Percentiles rank a stretch among this genome's conserved stretches.
Evolutionary conservation across 2,329 filamentous ascomycete species (phyloP).

Genomic region (Massarina eburnea): DNA sequence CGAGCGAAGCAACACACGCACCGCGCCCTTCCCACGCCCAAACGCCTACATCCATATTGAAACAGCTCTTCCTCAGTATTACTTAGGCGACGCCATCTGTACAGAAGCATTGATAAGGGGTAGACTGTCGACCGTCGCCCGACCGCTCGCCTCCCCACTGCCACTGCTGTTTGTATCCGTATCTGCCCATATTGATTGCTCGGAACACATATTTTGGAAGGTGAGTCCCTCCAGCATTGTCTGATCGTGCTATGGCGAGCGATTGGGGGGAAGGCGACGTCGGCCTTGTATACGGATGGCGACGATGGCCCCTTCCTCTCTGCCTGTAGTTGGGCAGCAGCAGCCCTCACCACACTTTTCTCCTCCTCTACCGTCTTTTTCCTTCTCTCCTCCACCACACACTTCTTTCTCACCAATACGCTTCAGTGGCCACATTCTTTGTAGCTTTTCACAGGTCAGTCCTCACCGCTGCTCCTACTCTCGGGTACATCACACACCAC

Average conservation of each 20-base stretch:
- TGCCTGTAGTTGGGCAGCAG: conserved; percentile 22
- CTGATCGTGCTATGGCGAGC: conserved; percentile 12
- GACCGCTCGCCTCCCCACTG: conserved; percentile 1
- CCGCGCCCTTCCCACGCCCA: conserved; percentile 22
- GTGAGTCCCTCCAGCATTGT: conserved; percentile 21
- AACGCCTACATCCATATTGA: conserved; percentile 35
- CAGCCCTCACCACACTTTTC: conserved; percentile 21
- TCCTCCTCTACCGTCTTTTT: conserved; percentile 15
- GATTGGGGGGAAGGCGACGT: conserved; percentile 21
- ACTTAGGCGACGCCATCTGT: conserved; percentile 14
- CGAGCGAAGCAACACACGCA: conserved; percentile 23
- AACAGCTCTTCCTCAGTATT: conserved; percentile 39
- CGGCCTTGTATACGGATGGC: conserved; percentile 17
- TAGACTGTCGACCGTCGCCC: background rate
- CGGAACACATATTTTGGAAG: conserved; percentile 14
- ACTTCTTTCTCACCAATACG: conserved; percentile 45
- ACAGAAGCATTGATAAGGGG: background rate
- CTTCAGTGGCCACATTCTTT: conserved; percentile 50
- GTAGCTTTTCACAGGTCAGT: conserved; percentile 46
- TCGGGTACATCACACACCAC: background rate
- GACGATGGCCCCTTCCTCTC: conserved; percentile 31
- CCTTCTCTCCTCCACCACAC: conserved; percentile 31
- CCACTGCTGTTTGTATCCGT: conserved; percentile 15
- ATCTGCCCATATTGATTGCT: conserved; percentile 10
- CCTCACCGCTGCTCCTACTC: conserved; percentile 1